Evolutionary conservation across 2,329 filamentous ascomycete genomes (phyloP).

Genomic region (Cadophora malorum): DNA sequence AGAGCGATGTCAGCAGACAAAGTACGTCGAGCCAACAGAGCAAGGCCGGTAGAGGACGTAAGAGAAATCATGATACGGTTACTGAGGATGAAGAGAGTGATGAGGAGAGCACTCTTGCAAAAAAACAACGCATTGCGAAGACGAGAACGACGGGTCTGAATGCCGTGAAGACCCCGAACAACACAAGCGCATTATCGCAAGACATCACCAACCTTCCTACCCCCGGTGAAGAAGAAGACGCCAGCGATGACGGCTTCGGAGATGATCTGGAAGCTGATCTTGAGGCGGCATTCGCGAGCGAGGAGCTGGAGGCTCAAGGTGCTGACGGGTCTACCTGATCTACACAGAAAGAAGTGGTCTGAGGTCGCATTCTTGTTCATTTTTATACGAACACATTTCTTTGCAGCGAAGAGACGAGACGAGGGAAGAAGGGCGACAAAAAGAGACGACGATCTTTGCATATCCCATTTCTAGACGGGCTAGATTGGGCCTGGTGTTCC

Average conservation of each 20-base stretch:
- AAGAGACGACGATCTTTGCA: constrained; percentile 15
- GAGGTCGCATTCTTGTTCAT: constrained; percentile 28
- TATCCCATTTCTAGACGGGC: constrained; percentile 23
- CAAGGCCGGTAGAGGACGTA: constrained; percentile 38
- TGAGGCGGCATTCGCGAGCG: constrained; percentile 49
- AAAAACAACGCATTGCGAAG: constrained; percentile 58
- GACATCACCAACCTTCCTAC: constrained; percentile 50
- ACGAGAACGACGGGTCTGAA: constrained; percentile 55
- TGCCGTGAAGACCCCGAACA: constrained; percentile 52
- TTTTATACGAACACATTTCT: constrained; percentile 8
- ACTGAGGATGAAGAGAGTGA: constrained; percentile 55
- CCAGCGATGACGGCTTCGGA: constrained; percentile 51
- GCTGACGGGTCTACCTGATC: constrained; percentile 19
- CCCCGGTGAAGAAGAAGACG: constrained; percentile 51
- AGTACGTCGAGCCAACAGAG: constrained; percentile 34
- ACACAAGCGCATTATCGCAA: constrained; percentile 39
- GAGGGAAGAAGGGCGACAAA: background rate
- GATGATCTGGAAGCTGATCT: constrained; percentile 65
- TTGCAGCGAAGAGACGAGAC: background rate
- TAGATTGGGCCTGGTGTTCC: constrained; percentile 21
- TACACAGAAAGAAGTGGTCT: background rate
- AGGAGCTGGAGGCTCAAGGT: constrained; percentile 42
- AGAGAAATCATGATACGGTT: constrained; percentile 44
- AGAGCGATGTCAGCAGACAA: constrained; percentile 29
- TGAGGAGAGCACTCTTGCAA: constrained; percentile 55